Evolutionary conservation across 2,329 filamentous ascomycete species (phyloP).

Genomic region (Beauveria scarabaeidicola): DNA sequence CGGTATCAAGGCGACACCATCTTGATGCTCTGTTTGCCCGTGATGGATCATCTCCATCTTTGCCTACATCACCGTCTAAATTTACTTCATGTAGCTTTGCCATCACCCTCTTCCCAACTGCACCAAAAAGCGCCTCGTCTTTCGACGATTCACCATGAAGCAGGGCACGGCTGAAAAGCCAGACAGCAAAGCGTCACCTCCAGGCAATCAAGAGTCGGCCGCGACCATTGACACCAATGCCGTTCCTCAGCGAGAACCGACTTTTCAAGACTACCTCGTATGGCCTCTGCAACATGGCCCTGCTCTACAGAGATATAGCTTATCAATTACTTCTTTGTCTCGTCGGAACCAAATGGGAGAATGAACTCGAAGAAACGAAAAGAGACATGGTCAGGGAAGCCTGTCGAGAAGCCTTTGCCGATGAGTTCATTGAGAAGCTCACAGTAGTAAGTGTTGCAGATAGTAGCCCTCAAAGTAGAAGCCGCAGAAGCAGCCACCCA

Average conservation of each 20-base stretch:
- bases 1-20: slow-evolving; percentile 43
- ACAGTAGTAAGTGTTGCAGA: slow-evolving; percentile 35
- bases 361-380: slow-evolving; percentile 45
- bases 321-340: slow-evolving; percentile 27
- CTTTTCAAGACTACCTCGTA: slow-evolving; percentile 32
- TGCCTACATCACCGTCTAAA: too few species aligned
- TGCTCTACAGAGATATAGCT: neutral
- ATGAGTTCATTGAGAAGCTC: slow-evolving; percentile 60
- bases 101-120: too few species aligned
- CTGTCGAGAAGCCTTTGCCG: slow-evolving; percentile 58
- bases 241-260: slow-evolving; percentile 32
- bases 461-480: too few species aligned
- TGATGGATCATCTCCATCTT: neutral
- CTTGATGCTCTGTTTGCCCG: slow-evolving; percentile 31
- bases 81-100: too few species aligned
- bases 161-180: neutral
- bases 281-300: too few species aligned
- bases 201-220: neutral
- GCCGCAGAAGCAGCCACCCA: too few species aligned
- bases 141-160: neutral
- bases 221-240: neutral
- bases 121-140: too few species aligned
- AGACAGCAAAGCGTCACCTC: neutral
- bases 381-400: slow-evolving; percentile 52
- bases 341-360: slow-evolving; percentile 42